Percentiles rank a stretch among this genome's conserved stretches.
These are phyloP conservation scores for Colletotrichum sp. DNA, from an alignment of 2,329 filamentous ascomycete species.

Conservation along the genomic window DNA sequence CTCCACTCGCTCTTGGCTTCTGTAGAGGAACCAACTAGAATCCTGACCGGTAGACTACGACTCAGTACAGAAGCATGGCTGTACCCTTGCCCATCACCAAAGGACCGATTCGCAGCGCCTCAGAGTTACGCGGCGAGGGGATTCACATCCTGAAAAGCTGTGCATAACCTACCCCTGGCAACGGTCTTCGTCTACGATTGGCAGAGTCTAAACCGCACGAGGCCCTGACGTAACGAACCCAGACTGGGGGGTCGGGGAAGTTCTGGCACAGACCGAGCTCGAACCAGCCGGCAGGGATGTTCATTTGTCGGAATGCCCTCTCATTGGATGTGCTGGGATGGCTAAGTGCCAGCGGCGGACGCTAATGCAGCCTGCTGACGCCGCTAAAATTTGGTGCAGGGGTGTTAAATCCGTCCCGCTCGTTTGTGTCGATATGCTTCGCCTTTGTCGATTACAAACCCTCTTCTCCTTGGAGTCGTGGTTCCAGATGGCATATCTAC, in stretches of 20 bases:
- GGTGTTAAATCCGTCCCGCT: background rate
- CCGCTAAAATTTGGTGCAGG: background rate
- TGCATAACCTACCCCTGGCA: background rate
- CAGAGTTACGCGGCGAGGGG: background rate
- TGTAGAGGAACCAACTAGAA: background rate
- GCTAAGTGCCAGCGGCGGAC: background rate
- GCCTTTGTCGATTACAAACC: background rate
- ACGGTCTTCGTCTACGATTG: background rate
- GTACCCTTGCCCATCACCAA: background rate
- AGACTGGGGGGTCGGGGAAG: background rate
- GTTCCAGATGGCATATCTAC: background rate
- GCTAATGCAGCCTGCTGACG: constrained; percentile 20
- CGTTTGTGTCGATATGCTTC: background rate
- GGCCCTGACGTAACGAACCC: background rate
- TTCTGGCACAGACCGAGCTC: background rate
- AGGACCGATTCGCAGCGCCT: background rate
- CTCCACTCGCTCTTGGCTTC: background rate
- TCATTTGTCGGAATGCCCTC: no score
- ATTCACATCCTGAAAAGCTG: background rate
- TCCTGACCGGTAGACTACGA: background rate
- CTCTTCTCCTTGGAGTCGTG: background rate
- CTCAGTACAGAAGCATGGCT: background rate
- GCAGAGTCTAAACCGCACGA: background rate
- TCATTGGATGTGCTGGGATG: background rate
- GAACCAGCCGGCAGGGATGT: background rate